A percentile compares a stretch with the other conserved stretches of the same genome.
phyloP scores from a whole-genome alignment of 2,329 filamentous ascomycete species.

The Diaporthe nobilis region DNA sequence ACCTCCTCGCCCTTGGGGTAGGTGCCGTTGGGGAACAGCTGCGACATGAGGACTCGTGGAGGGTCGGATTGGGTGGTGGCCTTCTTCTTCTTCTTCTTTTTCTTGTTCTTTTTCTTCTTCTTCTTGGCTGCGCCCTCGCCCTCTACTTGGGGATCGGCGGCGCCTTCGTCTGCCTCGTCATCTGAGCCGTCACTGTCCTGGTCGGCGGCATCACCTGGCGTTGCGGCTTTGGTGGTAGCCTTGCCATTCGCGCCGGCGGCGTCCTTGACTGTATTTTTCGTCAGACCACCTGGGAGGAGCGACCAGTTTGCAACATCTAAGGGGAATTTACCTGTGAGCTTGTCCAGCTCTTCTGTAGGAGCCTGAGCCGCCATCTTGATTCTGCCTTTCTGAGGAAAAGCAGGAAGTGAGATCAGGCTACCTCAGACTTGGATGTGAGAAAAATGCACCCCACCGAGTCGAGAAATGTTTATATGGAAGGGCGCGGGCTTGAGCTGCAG shows the following conservation, averaged over 20 bases:
- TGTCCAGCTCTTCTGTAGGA: constrained; percentile 57
- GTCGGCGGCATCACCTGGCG: constrained; percentile 54
- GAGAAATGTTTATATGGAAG: constrained; percentile 30
- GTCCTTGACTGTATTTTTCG: constrained; percentile 54
- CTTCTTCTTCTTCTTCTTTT: constrained; percentile 77
- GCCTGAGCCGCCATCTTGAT: constrained; percentile 58
- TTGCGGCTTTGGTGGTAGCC: constrained; percentile 54
- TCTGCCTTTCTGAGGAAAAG: constrained; percentile 21
- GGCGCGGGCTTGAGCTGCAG: not conserved
- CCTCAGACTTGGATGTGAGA: not conserved
- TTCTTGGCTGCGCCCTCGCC: constrained; percentile 69
- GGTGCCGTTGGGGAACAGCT: constrained; percentile 78
- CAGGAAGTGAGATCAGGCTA: constrained; percentile 25
- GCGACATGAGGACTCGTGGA: constrained; percentile 80
- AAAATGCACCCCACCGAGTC: constrained; percentile 26
- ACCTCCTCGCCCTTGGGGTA: constrained; percentile 86
- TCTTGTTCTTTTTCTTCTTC: constrained; percentile 87
- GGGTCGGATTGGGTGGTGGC: constrained; percentile 82
- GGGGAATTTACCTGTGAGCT: constrained; percentile 55
- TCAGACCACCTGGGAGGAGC: not conserved
- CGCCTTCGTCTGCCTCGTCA: constrained; percentile 63
- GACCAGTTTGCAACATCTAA: not conserved
- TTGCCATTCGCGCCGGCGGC: constrained; percentile 56
- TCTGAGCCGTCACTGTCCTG: constrained; percentile 66
- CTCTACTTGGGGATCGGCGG: constrained; percentile 54